Conservation (phyloP, 306 rosid species). For the Cucumis hystrix region DNA sequence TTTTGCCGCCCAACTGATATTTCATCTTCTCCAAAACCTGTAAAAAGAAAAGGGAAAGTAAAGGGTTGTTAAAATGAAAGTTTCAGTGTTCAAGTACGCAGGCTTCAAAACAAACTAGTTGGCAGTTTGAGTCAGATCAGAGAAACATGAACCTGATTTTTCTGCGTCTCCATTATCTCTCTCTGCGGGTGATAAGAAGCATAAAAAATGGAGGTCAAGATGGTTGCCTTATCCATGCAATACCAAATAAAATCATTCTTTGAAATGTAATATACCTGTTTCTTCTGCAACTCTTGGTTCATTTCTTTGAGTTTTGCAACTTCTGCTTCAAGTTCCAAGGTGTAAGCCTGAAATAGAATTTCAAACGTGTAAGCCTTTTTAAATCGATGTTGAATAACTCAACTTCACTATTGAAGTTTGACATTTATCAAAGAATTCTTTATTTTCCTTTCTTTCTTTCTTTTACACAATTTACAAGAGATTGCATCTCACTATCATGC, state of each 20-base stretch:
- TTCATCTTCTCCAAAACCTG: slow-evolving; percentile 38
- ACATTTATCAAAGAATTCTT: too few relatives aligned
- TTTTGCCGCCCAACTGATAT: slow-evolving; percentile 26
- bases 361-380: neutral
- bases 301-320: slow-evolving; percentile 56
- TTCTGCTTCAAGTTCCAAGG: slow-evolving; percentile 86
- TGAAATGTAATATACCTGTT: slow-evolving; percentile 38
- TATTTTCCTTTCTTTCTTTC: too few relatives aligned
- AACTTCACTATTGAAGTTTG: too few relatives aligned
- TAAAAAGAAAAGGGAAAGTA: slow-evolving; percentile 11
- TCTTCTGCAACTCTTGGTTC: slow-evolving; percentile 58
- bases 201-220: neutral
- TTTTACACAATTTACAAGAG: too few relatives aligned
- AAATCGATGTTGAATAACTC: too few relatives aligned
- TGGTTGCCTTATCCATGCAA: neutral
- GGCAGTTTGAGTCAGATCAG: neutral
- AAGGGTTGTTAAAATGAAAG: neutral
- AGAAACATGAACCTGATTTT: slow-evolving; percentile 38
- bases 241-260: neutral
- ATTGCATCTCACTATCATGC: too few relatives aligned
- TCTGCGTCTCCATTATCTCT: slow-evolving; percentile 55
- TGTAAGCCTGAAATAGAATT: slow-evolving; percentile 59
- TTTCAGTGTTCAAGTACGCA: neutral
- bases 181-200: slow-evolving; percentile 34
- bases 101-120: neutral